phyloP scores from a whole-genome alignment of 345 rosid species.

The Sisymbrium altissimum region DNA sequence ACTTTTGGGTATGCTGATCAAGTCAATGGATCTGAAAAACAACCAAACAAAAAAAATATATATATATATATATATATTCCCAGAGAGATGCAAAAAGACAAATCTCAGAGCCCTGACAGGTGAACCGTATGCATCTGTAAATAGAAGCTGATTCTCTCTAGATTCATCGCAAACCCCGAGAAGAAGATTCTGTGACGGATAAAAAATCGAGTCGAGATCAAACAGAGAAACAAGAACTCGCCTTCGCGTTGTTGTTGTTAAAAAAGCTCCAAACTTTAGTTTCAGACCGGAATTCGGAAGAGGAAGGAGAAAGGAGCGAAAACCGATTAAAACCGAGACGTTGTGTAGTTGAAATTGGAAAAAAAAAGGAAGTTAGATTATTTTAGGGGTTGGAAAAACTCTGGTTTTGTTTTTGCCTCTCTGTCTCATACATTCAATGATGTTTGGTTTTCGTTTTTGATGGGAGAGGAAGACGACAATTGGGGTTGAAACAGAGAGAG shows the following conservation, averaged over 20 bases:
- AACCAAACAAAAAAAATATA: no score
- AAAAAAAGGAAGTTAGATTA: not conserved
- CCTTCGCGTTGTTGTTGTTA: not conserved
- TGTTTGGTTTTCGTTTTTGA: not conserved
- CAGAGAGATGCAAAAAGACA: slow-evolving; percentile 23
- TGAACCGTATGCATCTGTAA: slow-evolving; percentile 1
- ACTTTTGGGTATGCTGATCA: slow-evolving; percentile 5
- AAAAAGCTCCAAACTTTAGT: slow-evolving; percentile 16
- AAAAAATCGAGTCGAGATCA: not conserved
- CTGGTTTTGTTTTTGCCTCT: not conserved
- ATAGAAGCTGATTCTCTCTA: not conserved
- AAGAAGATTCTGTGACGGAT: not conserved
- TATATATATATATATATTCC: no score
- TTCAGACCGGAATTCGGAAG: not conserved
- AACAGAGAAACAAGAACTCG: slow-evolving; percentile 20
- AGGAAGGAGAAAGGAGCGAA: not conserved
- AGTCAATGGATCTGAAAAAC: slow-evolving; percentile 32
- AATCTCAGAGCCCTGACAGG: slow-evolving; percentile 25
- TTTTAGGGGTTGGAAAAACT: not conserved
- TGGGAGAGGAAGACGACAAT: slow-evolving; percentile 29
- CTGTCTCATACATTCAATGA: slow-evolving; percentile 20
- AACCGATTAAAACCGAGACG: not conserved
- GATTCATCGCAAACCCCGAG: slow-evolving; percentile 8
- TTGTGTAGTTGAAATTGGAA: not conserved
- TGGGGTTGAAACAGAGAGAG: slow-evolving; percentile 11